These are phyloP conservation scores for Cercophora newfieldiana DNA, from an alignment of 495 filamentous ascomycete species.

Conservation along the genomic window DNA sequence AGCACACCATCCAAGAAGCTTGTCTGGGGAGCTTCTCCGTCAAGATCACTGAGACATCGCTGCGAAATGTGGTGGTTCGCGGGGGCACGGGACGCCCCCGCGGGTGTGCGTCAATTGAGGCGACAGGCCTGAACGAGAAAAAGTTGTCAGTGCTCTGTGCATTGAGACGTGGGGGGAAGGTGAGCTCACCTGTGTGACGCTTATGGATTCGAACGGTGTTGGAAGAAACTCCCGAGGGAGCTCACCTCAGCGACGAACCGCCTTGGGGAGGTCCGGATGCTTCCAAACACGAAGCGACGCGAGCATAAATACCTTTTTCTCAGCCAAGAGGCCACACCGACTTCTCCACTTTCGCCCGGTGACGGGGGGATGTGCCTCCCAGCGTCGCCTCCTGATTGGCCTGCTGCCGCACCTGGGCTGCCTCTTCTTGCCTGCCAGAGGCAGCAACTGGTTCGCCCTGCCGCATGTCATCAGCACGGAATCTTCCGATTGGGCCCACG, in stretches of 20 bases:
- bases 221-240: neutral
- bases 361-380: neutral
- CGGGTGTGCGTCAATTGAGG: neutral
- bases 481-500: no score
- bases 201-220: neutral
- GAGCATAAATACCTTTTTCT: neutral
- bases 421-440: no score
- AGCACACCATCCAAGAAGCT: neutral
- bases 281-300: neutral
- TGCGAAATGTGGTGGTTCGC: neutral
- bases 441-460: no score
- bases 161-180: neutral
- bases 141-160: neutral
- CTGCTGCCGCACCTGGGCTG: no score
- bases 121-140: neutral
- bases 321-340: neutral
- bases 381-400: neutral
- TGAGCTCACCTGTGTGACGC: neutral
- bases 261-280: neutral
- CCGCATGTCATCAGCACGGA: no score
- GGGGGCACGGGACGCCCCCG: neutral
- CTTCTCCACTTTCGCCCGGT: neutral
- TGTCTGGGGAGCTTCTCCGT: neutral
- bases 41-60: neutral
- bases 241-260: neutral